These are phyloP conservation scores for Podospora anserina DNA, from an alignment of 495 filamentous ascomycete genomes.

Conservation along the genomic window DNA sequence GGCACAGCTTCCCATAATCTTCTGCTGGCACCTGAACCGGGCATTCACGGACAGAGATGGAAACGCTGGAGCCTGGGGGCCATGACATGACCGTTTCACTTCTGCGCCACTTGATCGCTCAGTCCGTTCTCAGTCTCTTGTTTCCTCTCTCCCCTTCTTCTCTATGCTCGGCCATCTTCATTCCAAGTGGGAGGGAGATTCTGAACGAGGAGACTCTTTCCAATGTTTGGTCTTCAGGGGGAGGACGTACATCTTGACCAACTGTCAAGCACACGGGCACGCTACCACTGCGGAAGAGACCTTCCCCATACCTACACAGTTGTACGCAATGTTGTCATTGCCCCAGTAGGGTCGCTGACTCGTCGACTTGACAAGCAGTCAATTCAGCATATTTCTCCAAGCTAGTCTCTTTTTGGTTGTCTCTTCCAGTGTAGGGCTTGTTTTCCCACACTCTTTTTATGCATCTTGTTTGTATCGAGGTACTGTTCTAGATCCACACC, in stretches of 20 bases:
- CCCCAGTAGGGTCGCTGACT: not conserved
- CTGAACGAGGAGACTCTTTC: no score
- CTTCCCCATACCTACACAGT: not conserved
- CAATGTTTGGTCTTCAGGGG: not conserved
- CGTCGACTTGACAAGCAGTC: not conserved
- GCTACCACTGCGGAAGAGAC: not conserved
- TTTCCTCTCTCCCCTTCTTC: slow-evolving; percentile 14
- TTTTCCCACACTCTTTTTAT: slow-evolving; percentile 2
- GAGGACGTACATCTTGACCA: not conserved
- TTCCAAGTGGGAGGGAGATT: not conserved
- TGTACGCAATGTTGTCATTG: not conserved
- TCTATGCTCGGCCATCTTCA: not conserved
- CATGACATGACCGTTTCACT: not conserved
- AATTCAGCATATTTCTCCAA: not conserved
- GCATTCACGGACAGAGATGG: slow-evolving; percentile 12
- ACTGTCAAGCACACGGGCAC: not conserved
- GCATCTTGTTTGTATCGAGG: not conserved
- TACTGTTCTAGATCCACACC: slow-evolving; percentile 3
- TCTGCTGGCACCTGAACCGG: not conserved
- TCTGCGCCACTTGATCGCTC: not conserved
- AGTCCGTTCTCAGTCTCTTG: slow-evolving; percentile 17
- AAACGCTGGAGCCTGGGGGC: slow-evolving; percentile 33
- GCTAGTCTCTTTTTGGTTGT: not conserved
- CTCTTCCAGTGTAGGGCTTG: not conserved
- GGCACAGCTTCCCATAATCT: slow-evolving; percentile 28